Conservation (phyloP, 176 grass and related monocot genomes). For the maize (Zea mays) region DNA sequence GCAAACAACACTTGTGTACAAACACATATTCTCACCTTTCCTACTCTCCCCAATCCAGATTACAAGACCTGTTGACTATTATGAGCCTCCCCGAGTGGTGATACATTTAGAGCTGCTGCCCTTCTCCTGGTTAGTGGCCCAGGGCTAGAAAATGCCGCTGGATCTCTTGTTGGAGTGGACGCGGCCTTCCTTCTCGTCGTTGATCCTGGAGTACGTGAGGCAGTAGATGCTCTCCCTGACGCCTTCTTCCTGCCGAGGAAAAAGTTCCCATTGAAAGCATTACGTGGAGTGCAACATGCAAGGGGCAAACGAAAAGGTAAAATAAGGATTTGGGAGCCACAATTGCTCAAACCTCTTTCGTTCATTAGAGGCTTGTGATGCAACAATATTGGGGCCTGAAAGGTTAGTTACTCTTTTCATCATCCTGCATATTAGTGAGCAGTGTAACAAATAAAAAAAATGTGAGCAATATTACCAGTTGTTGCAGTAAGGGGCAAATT, state of each 20-base stretch:
- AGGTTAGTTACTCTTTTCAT: not conserved
- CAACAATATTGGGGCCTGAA: not conserved
- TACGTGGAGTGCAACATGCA: not conserved
- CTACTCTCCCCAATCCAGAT: too few species aligned
- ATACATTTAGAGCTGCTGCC: not conserved
- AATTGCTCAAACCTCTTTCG: conserved; percentile 7
- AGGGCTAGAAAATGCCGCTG: not conserved
- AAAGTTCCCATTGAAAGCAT: not conserved
- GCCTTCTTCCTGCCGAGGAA: not conserved
- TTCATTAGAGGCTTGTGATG: not conserved
- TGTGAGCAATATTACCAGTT: not conserved
- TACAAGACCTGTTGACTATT: too few species aligned
- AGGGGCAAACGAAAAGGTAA: not conserved
- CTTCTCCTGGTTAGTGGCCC: conserved; percentile 17
- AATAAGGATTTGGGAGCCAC: not conserved
- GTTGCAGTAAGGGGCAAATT: not conserved
- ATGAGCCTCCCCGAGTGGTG: too few species aligned
- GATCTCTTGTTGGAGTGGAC: not conserved
- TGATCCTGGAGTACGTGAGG: not conserved
- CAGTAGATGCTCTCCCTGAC: not conserved
- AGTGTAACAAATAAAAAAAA: not conserved
- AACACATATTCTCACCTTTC: too few species aligned
- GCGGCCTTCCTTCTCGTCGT: too few species aligned
- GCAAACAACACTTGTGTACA: too few species aligned
- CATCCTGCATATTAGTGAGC: conserved; percentile 1